Evolutionary conservation across 768 basidiomycete genomes (phyloP).

Genomic region (Mycena latifolia): DNA sequence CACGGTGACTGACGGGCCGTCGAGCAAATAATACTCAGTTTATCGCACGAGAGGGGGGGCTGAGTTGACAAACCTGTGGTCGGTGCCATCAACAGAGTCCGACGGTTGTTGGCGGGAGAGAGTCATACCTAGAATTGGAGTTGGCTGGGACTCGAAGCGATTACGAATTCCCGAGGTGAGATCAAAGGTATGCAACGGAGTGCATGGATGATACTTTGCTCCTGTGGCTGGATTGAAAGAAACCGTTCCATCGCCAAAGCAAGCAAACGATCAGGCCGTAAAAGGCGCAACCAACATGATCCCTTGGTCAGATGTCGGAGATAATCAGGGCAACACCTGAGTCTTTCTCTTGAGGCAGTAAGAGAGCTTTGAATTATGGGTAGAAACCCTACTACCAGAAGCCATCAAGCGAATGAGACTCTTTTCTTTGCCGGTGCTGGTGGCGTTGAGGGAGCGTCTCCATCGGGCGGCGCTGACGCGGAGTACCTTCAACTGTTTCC

Average conservation of each 20-base stretch:
- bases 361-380: not conserved
- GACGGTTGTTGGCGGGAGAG: not conserved
- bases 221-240: slow-evolving; percentile 6
- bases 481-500: slow-evolving; percentile 27
- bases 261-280: not conserved
- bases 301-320: not conserved
- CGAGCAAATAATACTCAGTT: not conserved
- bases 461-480: not conserved
- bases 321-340: not conserved
- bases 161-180: slow-evolving; percentile 13
- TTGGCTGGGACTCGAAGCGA: not conserved
- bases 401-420: slow-evolving; percentile 34
- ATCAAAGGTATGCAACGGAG: not conserved
- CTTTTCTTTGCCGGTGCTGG: slow-evolving; percentile 25
- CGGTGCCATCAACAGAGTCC: not conserved
- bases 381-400: slow-evolving; percentile 3
- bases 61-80: not conserved
- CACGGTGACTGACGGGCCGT: slow-evolving; percentile 15
- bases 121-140: too few relatives aligned
- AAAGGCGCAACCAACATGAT: slow-evolving; percentile 29
- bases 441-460: slow-evolving; percentile 6
- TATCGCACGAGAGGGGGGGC: too few relatives aligned
- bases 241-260: slow-evolving; percentile 7
- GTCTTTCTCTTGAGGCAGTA: not conserved
- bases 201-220: slow-evolving; percentile 20